These are phyloP conservation scores for Hypoxylon cercidicola DNA, from an alignment of 495 filamentous ascomycete species.

Conservation along the genomic window DNA sequence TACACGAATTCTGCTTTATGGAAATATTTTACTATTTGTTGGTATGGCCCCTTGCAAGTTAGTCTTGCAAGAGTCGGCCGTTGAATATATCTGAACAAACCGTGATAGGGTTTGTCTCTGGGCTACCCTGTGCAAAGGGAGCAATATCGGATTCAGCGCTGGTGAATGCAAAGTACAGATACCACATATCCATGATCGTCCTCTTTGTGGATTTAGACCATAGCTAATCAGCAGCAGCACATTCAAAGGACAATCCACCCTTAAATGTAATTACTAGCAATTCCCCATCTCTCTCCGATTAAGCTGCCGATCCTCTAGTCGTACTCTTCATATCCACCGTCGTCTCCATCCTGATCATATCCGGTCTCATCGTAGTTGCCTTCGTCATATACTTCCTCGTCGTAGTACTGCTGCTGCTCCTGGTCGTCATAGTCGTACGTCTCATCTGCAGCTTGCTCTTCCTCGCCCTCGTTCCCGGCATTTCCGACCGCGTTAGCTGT, in stretches of 20 bases:
- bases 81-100: too few species aligned
- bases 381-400: slow-evolving; percentile 30
- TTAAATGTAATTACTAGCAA: too few species aligned
- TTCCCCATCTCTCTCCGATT: too few species aligned
- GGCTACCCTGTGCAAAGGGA: too few species aligned
- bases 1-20: too few species aligned
- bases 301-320: slow-evolving; percentile 12
- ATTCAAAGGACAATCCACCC: too few species aligned
- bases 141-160: too few species aligned
- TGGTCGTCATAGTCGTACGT: slow-evolving; percentile 40
- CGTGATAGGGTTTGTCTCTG: too few species aligned
- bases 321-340: slow-evolving; percentile 16
- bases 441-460: slow-evolving; percentile 38
- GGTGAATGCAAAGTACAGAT: not conserved
- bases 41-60: too few species aligned
- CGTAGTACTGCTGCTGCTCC: slow-evolving; percentile 38
- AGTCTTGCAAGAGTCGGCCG: too few species aligned
- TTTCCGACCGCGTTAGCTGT: slow-evolving; percentile 16
- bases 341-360: slow-evolving; percentile 42
- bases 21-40: too few species aligned
- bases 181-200: not conserved
- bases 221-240: not conserved
- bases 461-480: slow-evolving; percentile 32
- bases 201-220: not conserved
- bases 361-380: slow-evolving; percentile 24